These are phyloP conservation scores for Stevia rebaudiana DNA, from an alignment of 140 eudicot genomes.

Conservation along the genomic window DNA sequence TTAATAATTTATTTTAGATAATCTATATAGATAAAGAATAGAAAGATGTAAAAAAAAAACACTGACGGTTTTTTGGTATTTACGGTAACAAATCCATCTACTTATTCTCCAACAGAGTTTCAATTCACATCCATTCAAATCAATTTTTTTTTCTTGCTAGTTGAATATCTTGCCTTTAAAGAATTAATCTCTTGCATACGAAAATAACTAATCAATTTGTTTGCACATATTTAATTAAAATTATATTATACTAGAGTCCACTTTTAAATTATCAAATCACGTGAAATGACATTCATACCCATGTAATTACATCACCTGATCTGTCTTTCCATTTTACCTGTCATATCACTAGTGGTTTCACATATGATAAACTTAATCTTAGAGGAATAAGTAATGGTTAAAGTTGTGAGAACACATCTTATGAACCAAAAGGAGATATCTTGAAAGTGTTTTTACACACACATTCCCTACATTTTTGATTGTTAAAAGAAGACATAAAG, in stretches of 20 bases:
- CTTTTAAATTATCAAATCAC: background rate
- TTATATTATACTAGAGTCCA: background rate
- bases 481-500: constrained; percentile 34
- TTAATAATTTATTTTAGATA: too few species aligned
- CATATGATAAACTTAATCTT: constrained; percentile 26
- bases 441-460: constrained; percentile 23
- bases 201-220: background rate
- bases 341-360: constrained; percentile 15
- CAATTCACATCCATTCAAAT: too few species aligned
- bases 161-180: background rate
- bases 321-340: background rate
- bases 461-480: background rate
- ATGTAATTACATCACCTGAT: background rate
- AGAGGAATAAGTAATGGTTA: constrained; percentile 20
- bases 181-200: background rate
- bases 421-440: constrained; percentile 25
- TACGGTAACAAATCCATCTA: too few species aligned
- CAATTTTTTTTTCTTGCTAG: too few species aligned
- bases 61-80: too few species aligned
- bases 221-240: background rate
- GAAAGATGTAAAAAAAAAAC: too few species aligned
- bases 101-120: too few species aligned
- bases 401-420: constrained; percentile 35
- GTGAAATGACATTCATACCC: background rate
- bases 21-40: too few species aligned